Conservation (phyloP, 768 basidiomycete genomes). For the Leccinum aurantiacum region DNA sequence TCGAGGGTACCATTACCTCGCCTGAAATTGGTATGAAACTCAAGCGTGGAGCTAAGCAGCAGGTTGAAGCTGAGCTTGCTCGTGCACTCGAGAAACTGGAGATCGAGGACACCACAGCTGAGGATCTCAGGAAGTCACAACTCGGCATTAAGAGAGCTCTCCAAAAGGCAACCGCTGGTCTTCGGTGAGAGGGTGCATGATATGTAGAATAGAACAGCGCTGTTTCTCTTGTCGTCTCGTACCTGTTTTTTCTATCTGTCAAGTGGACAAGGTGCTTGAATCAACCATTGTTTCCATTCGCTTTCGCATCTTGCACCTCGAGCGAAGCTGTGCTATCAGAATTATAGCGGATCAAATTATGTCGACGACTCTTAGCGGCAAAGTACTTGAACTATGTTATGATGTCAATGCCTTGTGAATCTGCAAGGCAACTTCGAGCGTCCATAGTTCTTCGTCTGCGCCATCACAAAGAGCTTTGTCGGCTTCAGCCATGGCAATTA, state of each 20-base stretch:
- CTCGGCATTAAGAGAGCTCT: conserved; percentile 94
- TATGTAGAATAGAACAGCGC: conserved; percentile 18
- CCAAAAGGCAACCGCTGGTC: conserved; percentile 94
- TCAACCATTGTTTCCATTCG: conserved; percentile 11
- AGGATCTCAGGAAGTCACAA: conserved; percentile 96
- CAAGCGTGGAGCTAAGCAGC: conserved; percentile 92
- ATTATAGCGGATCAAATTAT: not conserved
- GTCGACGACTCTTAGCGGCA: too few relatives aligned
- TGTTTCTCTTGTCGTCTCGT: conserved; percentile 16
- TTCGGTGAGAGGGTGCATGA: conserved; percentile 53
- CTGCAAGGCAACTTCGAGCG: conserved; percentile 81
- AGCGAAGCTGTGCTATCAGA: not conserved
- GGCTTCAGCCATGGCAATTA: conserved; percentile 86
- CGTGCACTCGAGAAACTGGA: conserved; percentile 98
- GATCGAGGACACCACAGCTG: conserved; percentile 90
- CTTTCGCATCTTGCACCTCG: not conserved
- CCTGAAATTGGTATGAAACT: conserved; percentile 98
- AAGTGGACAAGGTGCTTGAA: conserved; percentile 17
- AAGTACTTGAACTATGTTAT: conserved; percentile 1
- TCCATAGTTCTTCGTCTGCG: conserved; percentile 95
- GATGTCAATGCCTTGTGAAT: conserved; percentile 61
- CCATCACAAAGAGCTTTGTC: conserved; percentile 97
- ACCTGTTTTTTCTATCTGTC: conserved; percentile 15
- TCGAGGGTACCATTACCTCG: conserved; percentile 93
- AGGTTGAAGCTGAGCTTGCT: conserved; percentile 97